Conservation (phyloP, 257 asterid species). For the Handroanthus guayacan region DNA sequence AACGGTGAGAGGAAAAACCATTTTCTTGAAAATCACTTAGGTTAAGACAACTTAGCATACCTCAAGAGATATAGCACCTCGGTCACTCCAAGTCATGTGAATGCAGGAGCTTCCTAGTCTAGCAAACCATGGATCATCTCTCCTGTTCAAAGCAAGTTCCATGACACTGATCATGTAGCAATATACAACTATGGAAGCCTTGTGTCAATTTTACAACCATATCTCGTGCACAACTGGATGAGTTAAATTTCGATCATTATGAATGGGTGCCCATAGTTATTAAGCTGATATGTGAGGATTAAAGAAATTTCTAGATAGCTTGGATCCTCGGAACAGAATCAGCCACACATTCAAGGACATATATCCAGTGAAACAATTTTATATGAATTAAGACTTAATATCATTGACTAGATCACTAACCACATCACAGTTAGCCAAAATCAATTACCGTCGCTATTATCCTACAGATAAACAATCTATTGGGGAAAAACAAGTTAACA, state of each 20-base stretch:
- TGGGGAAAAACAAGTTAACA: background rate
- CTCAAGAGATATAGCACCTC: conserved; percentile 97
- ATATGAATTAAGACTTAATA: background rate
- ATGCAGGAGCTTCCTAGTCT: conserved; percentile 83
- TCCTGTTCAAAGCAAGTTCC: conserved; percentile 52
- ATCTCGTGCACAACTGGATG: background rate
- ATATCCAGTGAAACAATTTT: background rate
- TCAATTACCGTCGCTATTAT: too few species aligned
- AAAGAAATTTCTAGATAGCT: background rate
- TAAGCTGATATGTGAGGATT: conserved; percentile 6
- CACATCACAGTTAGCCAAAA: too few species aligned
- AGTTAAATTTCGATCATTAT: background rate
- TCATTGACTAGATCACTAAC: background rate
- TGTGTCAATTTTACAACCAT: too few species aligned
- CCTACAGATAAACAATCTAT: background rate
- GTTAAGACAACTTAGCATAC: conserved; percentile 44
- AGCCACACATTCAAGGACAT: background rate
- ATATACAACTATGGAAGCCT: background rate
- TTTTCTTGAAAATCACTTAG: background rate
- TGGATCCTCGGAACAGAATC: background rate
- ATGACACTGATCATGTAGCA: conserved; percentile 18
- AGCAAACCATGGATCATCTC: conserved; percentile 93
- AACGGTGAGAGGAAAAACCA: background rate
- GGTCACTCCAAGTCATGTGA: conserved; percentile 93
- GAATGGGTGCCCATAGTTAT: background rate